Evolutionary conservation across 371 early-diverging fungal species (phyloP).

Genomic region (Mucor saturninus): DNA sequence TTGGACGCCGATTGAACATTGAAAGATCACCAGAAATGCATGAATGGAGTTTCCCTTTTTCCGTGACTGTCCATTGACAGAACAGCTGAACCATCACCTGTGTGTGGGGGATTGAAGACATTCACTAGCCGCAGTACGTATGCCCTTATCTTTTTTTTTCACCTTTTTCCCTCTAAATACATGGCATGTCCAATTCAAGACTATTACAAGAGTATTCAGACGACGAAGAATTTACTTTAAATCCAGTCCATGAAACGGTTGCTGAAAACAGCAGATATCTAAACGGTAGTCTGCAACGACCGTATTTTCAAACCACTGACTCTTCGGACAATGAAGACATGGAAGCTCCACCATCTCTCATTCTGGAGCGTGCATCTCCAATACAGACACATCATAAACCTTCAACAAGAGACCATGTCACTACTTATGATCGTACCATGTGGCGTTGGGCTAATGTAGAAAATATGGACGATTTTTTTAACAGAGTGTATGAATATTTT

Average conservation of each 20-base stretch:
- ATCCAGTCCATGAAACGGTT: slow-evolving; percentile 11
- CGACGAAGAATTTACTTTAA: slow-evolving; percentile 30
- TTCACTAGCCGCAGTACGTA: not conserved
- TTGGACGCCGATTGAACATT: too few relatives aligned
- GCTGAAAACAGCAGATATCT: not conserved
- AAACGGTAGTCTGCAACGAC: not conserved
- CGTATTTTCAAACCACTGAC: slow-evolving; percentile 5
- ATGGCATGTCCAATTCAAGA: slow-evolving; percentile 25
- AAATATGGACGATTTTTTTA: slow-evolving; percentile 82
- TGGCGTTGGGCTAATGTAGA: slow-evolving; percentile 85
- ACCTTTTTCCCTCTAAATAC: not conserved
- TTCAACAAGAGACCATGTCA: slow-evolving; percentile 44
- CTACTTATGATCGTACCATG: slow-evolving; percentile 71
- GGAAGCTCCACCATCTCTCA: slow-evolving; percentile 17
- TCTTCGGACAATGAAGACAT: slow-evolving; percentile 12
- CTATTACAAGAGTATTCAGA: slow-evolving; percentile 21
- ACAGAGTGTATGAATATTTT: slow-evolving; percentile 84
- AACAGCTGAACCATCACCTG: not conserved
- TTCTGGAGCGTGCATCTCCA: not conserved
- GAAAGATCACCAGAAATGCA: too few relatives aligned
- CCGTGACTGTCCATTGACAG: not conserved
- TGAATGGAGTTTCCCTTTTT: too few relatives aligned
- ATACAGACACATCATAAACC: slow-evolving; percentile 21
- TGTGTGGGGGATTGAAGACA: not conserved
- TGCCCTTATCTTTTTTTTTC: slow-evolving; percentile 11